Percentiles rank a stretch among this genome's conserved stretches.
These are phyloP conservation scores for Saccharomycopsis sp. DNA, from an alignment of 805 yeast species.

Conservation along the genomic window DNA sequence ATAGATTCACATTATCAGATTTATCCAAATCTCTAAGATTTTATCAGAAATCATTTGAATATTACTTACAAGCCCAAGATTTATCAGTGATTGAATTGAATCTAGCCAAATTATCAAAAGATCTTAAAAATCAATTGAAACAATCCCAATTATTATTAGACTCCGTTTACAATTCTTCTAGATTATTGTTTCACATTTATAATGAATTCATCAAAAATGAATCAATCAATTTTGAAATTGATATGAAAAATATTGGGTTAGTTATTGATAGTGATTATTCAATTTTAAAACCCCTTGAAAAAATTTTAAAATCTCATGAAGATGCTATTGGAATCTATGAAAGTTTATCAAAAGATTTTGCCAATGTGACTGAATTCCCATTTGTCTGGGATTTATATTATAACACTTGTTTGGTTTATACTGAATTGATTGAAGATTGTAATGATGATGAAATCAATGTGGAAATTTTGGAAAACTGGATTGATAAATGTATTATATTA, in stretches of 20 bases:
- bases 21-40: conserved; percentile 53
- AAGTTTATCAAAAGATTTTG: background rate
- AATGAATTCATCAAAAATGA: conserved; percentile 38
- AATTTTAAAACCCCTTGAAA: conserved; percentile 8
- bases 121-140: background rate
- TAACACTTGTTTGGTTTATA: conserved; percentile 17
- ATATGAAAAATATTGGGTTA: conserved; percentile 25
- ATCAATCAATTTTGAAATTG: conserved; percentile 27
- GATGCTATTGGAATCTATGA: conserved; percentile 4
- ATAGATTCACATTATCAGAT: conserved; percentile 61
- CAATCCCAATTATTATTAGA: conserved; percentile 26
- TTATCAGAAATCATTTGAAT: conserved; percentile 44
- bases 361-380: background rate
- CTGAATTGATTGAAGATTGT: conserved; percentile 16
- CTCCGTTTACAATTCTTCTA: conserved; percentile 45
- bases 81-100: background rate
- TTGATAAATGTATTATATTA: conserved; percentile 7
- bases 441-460: conserved; percentile 2
- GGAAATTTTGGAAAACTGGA: conserved; percentile 3
- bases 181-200: conserved; percentile 52
- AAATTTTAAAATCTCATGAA: conserved; percentile 10
- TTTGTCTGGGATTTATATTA: conserved; percentile 18
- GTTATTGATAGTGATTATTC: conserved; percentile 9
- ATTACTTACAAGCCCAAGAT: conserved; percentile 29
- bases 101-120: conserved; percentile 6